Conservation (phyloP, 2,329 filamentous ascomycete genomes). For the Thielaviopsis ethacetica region DNA sequence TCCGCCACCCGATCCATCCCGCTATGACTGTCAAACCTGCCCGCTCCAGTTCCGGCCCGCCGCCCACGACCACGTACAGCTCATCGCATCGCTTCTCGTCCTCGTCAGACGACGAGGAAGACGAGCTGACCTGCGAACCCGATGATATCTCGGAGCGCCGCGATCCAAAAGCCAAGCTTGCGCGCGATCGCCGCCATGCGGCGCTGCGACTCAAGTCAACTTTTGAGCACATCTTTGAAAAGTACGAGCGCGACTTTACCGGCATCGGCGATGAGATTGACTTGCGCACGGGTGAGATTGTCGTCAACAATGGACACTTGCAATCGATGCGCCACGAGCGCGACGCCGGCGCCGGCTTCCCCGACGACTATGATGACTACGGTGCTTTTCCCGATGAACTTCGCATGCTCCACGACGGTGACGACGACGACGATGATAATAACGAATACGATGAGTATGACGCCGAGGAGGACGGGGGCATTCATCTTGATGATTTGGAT, state of each 20-base stretch:
- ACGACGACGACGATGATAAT: slow-evolving; percentile 19
- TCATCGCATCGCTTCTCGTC: background rate
- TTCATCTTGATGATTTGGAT: slow-evolving; percentile 19
- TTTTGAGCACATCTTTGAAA: slow-evolving; percentile 78
- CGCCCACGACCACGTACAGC: background rate
- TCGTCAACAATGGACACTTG: slow-evolving; percentile 86
- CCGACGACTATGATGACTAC: slow-evolving; percentile 12
- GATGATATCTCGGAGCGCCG: slow-evolving; percentile 30
- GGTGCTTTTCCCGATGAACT: slow-evolving; percentile 10
- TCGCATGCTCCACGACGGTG: slow-evolving; percentile 13
- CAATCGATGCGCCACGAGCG: slow-evolving; percentile 40
- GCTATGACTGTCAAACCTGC: background rate
- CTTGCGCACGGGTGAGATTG: slow-evolving; percentile 58
- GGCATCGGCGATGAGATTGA: slow-evolving; percentile 83
- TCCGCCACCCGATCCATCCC: background rate
- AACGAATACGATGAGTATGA: slow-evolving; percentile 18
- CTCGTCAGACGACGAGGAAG: slow-evolving; percentile 24
- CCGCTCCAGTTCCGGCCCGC: background rate
- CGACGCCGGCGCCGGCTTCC: slow-evolving; percentile 24
- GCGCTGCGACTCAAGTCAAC: slow-evolving; percentile 61
- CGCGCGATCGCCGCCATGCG: slow-evolving; percentile 47
- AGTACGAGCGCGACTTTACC: slow-evolving; percentile 71
- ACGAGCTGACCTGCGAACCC: slow-evolving; percentile 31
- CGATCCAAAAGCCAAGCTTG: slow-evolving; percentile 39
- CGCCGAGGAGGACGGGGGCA: slow-evolving; percentile 22